Percentiles rank a stretch among this genome's conserved stretches.
Conservation (phyloP, 1,139 yeast species). For the Geotrichum klebahnii region DNA sequence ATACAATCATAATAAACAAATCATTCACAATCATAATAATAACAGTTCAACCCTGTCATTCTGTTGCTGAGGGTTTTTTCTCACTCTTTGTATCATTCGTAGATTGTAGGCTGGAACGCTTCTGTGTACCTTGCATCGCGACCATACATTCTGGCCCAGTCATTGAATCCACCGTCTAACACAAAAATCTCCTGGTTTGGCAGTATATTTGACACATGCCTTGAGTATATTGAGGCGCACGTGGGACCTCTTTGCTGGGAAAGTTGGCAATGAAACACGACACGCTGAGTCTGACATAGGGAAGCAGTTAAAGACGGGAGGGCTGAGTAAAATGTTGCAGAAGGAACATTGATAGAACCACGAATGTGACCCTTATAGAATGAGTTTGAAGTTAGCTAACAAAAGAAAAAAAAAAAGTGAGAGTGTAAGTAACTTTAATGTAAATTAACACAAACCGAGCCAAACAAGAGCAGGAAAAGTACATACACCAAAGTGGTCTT, state of each 20-base stretch:
- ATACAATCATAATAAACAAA: too few species aligned
- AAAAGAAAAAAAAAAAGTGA: neutral
- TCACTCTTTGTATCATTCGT: too few species aligned
- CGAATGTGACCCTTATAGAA: conserved; percentile 58
- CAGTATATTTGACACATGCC: conserved; percentile 45
- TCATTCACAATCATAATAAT: too few species aligned
- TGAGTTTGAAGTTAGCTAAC: neutral
- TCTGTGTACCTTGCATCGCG: conserved; percentile 6
- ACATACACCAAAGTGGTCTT: conserved; percentile 62
- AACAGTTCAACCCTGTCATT: too few species aligned
- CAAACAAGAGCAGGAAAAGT: conserved; percentile 3
- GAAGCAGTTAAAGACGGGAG: conserved; percentile 45
- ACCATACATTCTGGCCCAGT: conserved; percentile 78
- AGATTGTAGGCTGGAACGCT: conserved; percentile 5
- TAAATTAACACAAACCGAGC: neutral
- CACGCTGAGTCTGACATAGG: conserved; percentile 46
- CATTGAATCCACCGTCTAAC: conserved; percentile 75
- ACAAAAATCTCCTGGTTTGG: conserved; percentile 58
- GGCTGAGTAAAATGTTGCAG: conserved; percentile 45
- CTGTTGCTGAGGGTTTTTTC: too few species aligned
- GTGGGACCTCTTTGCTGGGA: conserved; percentile 90
- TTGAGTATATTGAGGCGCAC: conserved; percentile 63
- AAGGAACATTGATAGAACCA: conserved; percentile 59
- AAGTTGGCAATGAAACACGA: conserved; percentile 85
- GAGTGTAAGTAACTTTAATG: neutral